phyloP scores from a whole-genome alignment of 1,284 basidiomycete genomes.

The Austroboletus niveus region DNA sequence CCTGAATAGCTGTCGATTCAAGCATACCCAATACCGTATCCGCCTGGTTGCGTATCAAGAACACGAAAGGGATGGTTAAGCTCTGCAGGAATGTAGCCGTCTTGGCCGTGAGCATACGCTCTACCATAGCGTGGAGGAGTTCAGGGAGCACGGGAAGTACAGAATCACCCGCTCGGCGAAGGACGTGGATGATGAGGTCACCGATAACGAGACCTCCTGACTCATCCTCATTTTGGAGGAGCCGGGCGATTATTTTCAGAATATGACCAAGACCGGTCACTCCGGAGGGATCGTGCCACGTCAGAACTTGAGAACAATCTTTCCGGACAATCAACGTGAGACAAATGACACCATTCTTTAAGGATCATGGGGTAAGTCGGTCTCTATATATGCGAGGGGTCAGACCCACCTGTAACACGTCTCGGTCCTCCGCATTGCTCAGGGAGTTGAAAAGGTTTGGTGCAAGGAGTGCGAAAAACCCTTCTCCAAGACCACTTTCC shows the following conservation, averaged over 20 bases:
- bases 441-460: slow-evolving; percentile 73
- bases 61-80: slow-evolving; percentile 90
- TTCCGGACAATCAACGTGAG: slow-evolving; percentile 86
- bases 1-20: slow-evolving; percentile 58
- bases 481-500: slow-evolving; percentile 68
- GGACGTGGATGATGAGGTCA: slow-evolving; percentile 89
- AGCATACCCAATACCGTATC: slow-evolving; percentile 76
- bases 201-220: slow-evolving; percentile 91
- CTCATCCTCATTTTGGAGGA: slow-evolving; percentile 77
- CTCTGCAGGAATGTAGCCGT: slow-evolving; percentile 91
- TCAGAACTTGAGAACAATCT: slow-evolving; percentile 76
- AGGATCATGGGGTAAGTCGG: slow-evolving; percentile 2
- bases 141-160: slow-evolving; percentile 83
- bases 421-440: slow-evolving; percentile 71
- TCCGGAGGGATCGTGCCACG: slow-evolving; percentile 68
- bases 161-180: slow-evolving; percentile 76
- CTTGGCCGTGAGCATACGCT: slow-evolving; percentile 77
- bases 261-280: slow-evolving; percentile 74
- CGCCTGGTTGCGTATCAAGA: slow-evolving; percentile 83
- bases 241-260: slow-evolving; percentile 71
- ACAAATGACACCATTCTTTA: slow-evolving; percentile 77
- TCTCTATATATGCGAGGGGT: neutral
- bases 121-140: slow-evolving; percentile 80
- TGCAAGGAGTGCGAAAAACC: slow-evolving; percentile 73
- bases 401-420: slow-evolving; percentile 71